phyloP scores from a whole-genome alignment of 1,139 yeast genomes.

The Hemisphaericaspora xylofermentans region DNA sequence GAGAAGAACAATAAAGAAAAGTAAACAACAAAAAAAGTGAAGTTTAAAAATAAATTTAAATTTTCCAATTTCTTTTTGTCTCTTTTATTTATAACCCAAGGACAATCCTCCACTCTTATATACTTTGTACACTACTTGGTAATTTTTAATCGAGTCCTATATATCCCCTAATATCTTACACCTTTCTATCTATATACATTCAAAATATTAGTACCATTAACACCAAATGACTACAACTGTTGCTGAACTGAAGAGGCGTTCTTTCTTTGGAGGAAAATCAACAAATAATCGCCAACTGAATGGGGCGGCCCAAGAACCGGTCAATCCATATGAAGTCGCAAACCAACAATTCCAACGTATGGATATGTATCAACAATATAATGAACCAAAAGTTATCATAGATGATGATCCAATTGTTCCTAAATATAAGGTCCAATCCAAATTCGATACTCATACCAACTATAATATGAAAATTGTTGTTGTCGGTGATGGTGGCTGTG shows the following conservation, averaged over 20 bases:
- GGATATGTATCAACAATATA: conserved; percentile 15
- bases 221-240: conserved; percentile 1
- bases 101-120: too few species aligned
- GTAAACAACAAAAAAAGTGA: too few species aligned
- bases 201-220: not conserved
- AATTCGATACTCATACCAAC: conserved; percentile 32
- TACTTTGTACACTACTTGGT: too few species aligned
- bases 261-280: conserved; percentile 9
- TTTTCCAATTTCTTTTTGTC: too few species aligned
- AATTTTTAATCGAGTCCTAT: too few species aligned
- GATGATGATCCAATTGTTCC: conserved; percentile 44
- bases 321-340: conserved; percentile 30
- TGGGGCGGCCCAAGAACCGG: not conserved
- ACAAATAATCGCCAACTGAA: conserved; percentile 5
- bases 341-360: conserved; percentile 24
- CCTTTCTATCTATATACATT: conserved; percentile 5
- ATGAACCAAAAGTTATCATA: conserved; percentile 31
- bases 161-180: too few species aligned
- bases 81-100: too few species aligned
- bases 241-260: conserved; percentile 8
- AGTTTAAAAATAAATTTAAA: too few species aligned
- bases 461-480: conserved; percentile 69
- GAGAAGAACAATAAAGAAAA: too few species aligned
- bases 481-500: conserved; percentile 95
- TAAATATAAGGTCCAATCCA: conserved; percentile 31